Evolutionary conservation across 257 asterid species (phyloP), one percentile per base, ranked within the genome.

Genomic region (Solanum chiquidenum): DNA sequence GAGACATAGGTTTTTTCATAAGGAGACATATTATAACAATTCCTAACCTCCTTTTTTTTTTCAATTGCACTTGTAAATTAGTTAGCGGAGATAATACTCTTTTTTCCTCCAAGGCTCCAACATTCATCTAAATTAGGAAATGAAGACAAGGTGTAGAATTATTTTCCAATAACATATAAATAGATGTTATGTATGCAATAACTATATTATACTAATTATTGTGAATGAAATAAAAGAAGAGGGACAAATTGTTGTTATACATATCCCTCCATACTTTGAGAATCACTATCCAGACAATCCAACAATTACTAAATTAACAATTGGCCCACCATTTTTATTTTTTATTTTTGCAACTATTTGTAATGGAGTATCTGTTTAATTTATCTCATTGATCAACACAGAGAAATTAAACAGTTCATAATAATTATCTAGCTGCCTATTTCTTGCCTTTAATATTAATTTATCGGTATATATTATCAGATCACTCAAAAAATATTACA

Each of bases 11-110:
- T 33, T 33, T 72, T 69, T 72, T 16, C 85, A 72, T 77, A 76
- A 88, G 90, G 91, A 88, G 92, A 86, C 93, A 90, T 88, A 88
- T 88, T 6, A 52, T 52, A 89, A 87, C 92, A 91, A 87, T 66
- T 84, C 88, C 86, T 76, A 87, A 83, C 79, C 86, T 83, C 23
- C 9, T 0, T 90, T 75, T 90, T 87, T 90, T 88, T 21, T 80
- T 88, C 69, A 85, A 88, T 86, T 88, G 89, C 91, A 83, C 83
- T 83, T 66, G 40, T 62, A 58, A 58, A 55, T 42, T 77, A 74
- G 38, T 34, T 46, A 55, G 87, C 89, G 92, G 90, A 90, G 86
- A 89, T 89, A 44, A 87, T 73, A 58, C 38, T 6, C 76, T 73
- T 37, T 88, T 75, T 84, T 40, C 31, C 31, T 29, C 31, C 31